Evolutionary conservation across 352 stramenopile species (phyloP).

Genomic region (Aphanomyces stellatus): DNA sequence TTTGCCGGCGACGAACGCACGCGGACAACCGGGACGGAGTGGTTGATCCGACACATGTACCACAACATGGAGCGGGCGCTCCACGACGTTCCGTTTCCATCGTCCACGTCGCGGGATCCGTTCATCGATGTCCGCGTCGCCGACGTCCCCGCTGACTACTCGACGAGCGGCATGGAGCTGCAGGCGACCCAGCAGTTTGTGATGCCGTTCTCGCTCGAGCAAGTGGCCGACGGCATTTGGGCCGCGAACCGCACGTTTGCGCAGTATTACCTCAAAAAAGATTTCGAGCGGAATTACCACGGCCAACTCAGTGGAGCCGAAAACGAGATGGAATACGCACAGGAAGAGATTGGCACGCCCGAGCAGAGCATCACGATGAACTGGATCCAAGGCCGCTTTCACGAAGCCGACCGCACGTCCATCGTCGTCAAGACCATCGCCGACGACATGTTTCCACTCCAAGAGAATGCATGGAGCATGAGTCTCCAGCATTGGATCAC

Average conservation of each 20-base stretch:
- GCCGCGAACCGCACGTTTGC: background rate
- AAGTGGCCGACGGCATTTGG: background rate
- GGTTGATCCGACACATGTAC: slow-evolving; percentile 5
- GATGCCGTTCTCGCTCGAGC: background rate
- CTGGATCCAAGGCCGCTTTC: background rate
- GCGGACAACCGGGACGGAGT: background rate
- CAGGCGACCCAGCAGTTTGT: background rate
- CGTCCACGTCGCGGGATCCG: background rate
- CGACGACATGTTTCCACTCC: background rate
- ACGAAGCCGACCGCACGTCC: slow-evolving; percentile 2
- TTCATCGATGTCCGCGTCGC: background rate
- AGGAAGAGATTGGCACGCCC: slow-evolving; percentile 4
- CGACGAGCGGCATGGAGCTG: background rate
- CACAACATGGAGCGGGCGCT: slow-evolving; percentile 11
- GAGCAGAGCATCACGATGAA: background rate
- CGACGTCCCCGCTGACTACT: background rate
- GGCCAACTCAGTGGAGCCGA: background rate
- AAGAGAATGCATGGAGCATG: background rate
- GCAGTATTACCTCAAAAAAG: background rate
- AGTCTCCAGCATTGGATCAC: slow-evolving; percentile 5
- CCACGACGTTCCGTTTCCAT: background rate
- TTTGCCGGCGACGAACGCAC: background rate
- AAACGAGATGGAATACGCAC: slow-evolving; percentile 6
- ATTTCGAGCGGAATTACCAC: background rate
- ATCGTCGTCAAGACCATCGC: background rate